Evolutionary conservation across 148 eudicot species (phyloP).

Genomic region (Cornus controversa): DNA sequence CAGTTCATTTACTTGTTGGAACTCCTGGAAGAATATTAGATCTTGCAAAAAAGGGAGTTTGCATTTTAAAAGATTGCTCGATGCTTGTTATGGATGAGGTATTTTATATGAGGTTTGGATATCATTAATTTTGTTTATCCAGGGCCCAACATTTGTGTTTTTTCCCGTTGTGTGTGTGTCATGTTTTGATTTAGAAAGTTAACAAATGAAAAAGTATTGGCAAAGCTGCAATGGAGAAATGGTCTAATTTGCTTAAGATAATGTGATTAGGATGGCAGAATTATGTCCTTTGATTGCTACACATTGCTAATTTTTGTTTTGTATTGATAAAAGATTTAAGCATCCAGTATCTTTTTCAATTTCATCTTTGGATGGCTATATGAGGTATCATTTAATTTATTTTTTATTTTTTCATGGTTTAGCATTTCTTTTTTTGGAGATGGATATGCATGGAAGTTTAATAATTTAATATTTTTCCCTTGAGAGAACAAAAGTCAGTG

Average conservation of each 20-base stretch:
- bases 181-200: neutral
- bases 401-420: neutral
- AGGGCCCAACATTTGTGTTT: neutral
- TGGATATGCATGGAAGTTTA: neutral
- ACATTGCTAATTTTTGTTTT: no score
- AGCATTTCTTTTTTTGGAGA: neutral
- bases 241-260: neutral
- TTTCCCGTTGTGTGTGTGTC: neutral
- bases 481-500: neutral
- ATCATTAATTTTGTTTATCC: neutral
- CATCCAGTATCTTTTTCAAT: no score
- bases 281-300: no score
- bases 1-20: conserved; percentile 88
- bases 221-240: neutral
- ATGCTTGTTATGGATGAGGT: conserved; percentile 97
- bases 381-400: no score
- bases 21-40: conserved; percentile 90
- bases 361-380: neutral
- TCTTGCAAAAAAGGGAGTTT: conserved; percentile 80
- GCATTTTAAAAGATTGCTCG: conserved; percentile 71
- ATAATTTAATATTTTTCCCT: neutral
- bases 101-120: conserved; percentile 7
- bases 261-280: no score
- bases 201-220: neutral
- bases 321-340: no score